Percentiles rank a stretch among this genome's conserved stretches.
Conservation (phyloP, 108 stramenopile species). For the Chaetoceros tenuissimus region DNA sequence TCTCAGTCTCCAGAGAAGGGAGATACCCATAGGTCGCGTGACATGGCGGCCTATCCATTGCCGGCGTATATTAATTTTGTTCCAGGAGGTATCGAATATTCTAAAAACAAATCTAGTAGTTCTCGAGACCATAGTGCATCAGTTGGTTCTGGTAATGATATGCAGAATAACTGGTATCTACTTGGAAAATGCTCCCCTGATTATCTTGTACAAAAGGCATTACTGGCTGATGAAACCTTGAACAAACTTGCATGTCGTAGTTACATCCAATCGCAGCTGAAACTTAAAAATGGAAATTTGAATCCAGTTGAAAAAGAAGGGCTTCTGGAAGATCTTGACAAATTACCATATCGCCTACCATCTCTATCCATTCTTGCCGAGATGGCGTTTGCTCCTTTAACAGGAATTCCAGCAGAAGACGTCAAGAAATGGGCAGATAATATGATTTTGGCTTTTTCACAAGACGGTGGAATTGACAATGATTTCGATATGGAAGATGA, state of each 20-base stretch:
- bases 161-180: neutral
- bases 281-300: neutral
- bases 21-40: no score
- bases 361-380: constrained; percentile 61
- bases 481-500: neutral
- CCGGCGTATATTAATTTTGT: constrained; percentile 62
- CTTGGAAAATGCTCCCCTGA: constrained; percentile 5
- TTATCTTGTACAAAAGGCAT: constrained; percentile 33
- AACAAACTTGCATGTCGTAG: constrained; percentile 25
- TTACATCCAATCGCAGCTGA: no score
- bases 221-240: constrained; percentile 43
- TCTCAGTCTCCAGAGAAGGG: no score
- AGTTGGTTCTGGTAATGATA: neutral
- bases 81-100: constrained; percentile 50
- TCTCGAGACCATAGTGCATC: neutral
- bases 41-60: constrained; percentile 41
- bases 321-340: constrained; percentile 4
- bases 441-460: constrained; percentile 67
- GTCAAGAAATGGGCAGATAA: constrained; percentile 67
- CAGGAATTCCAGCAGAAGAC: constrained; percentile 43
- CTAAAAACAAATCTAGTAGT: neutral
- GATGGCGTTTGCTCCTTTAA: constrained; percentile 58
- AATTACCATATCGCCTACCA: constrained; percentile 51
- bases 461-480: neutral
- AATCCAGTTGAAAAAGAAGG: constrained; percentile 1